Percentiles rank a stretch among this genome's conserved stretches.
These are phyloP conservation scores for Blepharisma stoltei DNA, from an alignment of 73 alveolate species.

Conservation along the genomic window DNA sequence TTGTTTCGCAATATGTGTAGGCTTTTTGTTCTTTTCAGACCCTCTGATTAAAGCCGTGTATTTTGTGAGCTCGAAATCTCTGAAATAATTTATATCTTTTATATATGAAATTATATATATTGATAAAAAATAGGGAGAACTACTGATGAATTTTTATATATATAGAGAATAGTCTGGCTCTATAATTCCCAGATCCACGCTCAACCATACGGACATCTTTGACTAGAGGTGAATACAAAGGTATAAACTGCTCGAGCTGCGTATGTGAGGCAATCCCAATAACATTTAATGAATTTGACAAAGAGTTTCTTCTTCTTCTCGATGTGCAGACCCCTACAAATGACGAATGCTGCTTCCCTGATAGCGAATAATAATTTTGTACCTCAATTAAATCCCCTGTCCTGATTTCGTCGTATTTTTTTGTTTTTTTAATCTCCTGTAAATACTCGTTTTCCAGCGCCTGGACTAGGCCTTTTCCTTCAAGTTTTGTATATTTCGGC, in stretches of 20 bases:
- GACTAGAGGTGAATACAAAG: conserved; percentile 13
- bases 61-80: not conserved
- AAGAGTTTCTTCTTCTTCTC: not conserved
- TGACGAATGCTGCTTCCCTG: not conserved
- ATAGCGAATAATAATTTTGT: not conserved
- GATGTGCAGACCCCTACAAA: conserved; percentile 17
- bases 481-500: not conserved
- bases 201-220: conserved; percentile 6
- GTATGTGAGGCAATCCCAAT: not conserved
- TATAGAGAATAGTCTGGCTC: conserved; percentile 1
- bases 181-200: conserved; percentile 17
- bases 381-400: conserved; percentile 28
- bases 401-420: not conserved
- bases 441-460: conserved; percentile 21
- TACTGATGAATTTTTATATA: too few relatives aligned
- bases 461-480: conserved; percentile 10
- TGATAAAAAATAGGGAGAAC: too few relatives aligned
- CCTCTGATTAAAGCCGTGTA: not conserved
- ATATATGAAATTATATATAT: too few relatives aligned
- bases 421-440: not conserved
- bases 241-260: not conserved
- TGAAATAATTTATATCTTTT: not conserved
- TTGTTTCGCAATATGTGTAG: not conserved
- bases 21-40: not conserved
- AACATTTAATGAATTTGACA: not conserved